phyloP scores from a whole-genome alignment of 148 eudicot species.

The Arctostaphylos glauca region DNA sequence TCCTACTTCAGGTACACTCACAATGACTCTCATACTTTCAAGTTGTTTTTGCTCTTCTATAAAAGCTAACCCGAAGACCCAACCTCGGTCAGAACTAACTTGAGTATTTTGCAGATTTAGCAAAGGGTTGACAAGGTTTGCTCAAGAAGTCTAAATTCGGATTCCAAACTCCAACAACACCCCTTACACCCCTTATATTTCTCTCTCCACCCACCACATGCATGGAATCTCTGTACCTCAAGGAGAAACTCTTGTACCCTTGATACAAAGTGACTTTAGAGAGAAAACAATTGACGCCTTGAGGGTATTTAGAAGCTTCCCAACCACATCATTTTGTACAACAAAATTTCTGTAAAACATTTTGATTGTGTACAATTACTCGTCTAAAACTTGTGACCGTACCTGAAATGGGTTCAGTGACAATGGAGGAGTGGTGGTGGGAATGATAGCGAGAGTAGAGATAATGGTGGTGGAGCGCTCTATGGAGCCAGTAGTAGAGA shows the following conservation, averaged over 20 bases:
- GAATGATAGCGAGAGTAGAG: conserved; percentile 65
- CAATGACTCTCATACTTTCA: too few relatives aligned
- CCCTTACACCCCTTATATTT: not conserved
- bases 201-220: not conserved
- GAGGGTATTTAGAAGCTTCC: not conserved
- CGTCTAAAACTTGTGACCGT: not conserved
- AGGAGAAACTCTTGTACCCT: not conserved
- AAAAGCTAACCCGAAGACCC: too few relatives aligned
- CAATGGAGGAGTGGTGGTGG: conserved; percentile 65
- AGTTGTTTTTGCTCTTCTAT: too few relatives aligned
- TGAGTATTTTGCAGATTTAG: too few relatives aligned
- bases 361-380: not conserved
- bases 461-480: conserved; percentile 58
- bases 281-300: not conserved
- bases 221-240: not conserved
- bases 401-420: conserved; percentile 50
- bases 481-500: conserved; percentile 58
- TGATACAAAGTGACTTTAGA: not conserved
- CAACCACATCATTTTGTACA: not conserved
- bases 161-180: too few relatives aligned
- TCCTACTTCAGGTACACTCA: too few relatives aligned
- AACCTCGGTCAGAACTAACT: too few relatives aligned
- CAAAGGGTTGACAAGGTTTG: too few relatives aligned
- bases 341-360: not conserved
- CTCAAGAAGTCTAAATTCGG: too few relatives aligned